Evolutionary conservation across 768 basidiomycete genomes (phyloP), one percentile per base, ranked within the genome.

Genomic region (Saitozyma sp.): DNA sequence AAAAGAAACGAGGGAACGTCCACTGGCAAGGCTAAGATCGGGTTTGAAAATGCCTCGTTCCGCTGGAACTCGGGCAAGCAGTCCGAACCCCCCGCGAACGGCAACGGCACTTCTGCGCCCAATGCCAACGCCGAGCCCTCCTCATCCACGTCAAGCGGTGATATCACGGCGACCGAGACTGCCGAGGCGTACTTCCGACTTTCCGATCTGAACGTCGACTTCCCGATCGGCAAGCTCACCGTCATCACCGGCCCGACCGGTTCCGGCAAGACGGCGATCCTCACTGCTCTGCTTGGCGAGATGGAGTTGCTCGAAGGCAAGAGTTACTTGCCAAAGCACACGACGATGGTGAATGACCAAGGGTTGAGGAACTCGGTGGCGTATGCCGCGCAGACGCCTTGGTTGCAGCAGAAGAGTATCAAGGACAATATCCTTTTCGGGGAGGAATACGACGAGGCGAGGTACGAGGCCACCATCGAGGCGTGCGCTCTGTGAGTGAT

Each of bases 251-350:
- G 82, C 0, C 89, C 90, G 0, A 91, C 90, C 6, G 91, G 89
- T 6, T 86, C 86, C 48, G 91, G 91, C 0, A 93, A 93, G 81
- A 90, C 88, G 0, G 89, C 90, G 0, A 78, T 91, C 1, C 82
- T 92, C 57, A 87, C 87, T 67, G 77, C 76, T 6, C 65, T 78
- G 3, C 65, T 76, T 7, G 75, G 74, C 43, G 77, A 78, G 57
- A 79, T 78, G 79, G 73, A 75, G 42, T 64, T 76, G 68, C 83
- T 74, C 11, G 56, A 83, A 11, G 85, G 85, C 0, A 79, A 81
- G 13, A 83, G 89, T 54, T 83, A 87, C 66, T 84, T 90, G 81
- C 83, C 85, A 7, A 92, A 92, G 77, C 81, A 87, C 62, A 78
- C 85, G 0, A 84, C 84, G 14, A 82, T 71, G 40, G 69, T 80